Base-by-base conservation (phyloP, 352 stramenopile genomes). In the Blastocystis hominis region DNA sequence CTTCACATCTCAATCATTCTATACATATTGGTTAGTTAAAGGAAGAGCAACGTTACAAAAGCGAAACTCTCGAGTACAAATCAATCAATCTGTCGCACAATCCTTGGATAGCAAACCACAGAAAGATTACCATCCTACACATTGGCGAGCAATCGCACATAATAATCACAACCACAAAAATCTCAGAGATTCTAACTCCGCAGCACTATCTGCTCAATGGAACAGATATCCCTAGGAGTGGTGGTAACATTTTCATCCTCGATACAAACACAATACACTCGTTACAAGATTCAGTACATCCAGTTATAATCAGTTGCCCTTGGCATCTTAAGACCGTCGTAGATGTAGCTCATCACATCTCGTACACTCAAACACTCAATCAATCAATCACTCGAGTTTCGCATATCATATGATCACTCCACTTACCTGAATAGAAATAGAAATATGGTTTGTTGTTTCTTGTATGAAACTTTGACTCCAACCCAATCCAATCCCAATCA, bases 291-390 rank as follows among this genome's bases (percentile, higher is more conserved):
- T 78, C 66, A 87, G 66, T 30, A 78, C 77, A 87, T 87, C 66
- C 38, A 75, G 20, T 54, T 87, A 24, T 63, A 87, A 87, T 75
- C 77, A 87, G 77, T 75, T 87, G 66, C 42, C 53, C 53, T 87
- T 56, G 38, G 53, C 66, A 87, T 87, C 77, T 87, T 87, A 87
- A 87, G 77, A 87, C 77, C 77, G 77, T 86, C 76, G 76, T 87
- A 86, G 66, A 87, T 75, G 66, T 87, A 87, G 42, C 46, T 87
- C 77, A 87, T 87, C 77, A 87, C 46, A 30, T 53, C 56, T 34
- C 47, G 77, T 40, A 66, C 66, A 78, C 10, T 47, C 34, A 86
- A 24, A n/a, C 34, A 76, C 24, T 30, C 59, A 76, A 53, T 34
- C 59, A 76, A 53, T 34, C 24, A 30, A 30, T 30, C 24, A 30